phyloP scores from a whole-genome alignment of 169 alveolate species.

The Plasmodium vivax region DNA sequence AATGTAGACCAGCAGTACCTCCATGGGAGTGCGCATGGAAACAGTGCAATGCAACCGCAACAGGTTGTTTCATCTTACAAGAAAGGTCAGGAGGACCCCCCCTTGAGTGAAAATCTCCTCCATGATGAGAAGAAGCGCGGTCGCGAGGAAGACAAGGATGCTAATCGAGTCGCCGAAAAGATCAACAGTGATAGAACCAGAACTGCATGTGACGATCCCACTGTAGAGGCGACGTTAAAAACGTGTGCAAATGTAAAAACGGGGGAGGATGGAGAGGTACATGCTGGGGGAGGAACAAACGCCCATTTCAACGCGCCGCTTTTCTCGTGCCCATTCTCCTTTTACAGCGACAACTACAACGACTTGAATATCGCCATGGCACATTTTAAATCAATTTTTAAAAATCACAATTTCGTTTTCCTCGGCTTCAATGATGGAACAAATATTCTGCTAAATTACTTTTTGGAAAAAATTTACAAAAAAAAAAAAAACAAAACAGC shows the following conservation, averaged over 20 bases:
- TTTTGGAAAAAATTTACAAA: conserved; percentile 53
- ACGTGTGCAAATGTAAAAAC: not conserved
- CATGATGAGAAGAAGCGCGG: not conserved
- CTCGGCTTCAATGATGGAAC: conserved; percentile 67
- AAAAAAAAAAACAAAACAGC: conserved; percentile 29
- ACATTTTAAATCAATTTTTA: conserved; percentile 38
- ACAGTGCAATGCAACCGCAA: not conserved
- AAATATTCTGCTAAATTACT: conserved; percentile 35
- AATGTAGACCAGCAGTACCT: not conserved
- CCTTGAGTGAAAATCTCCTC: not conserved
- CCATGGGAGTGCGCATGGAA: not conserved
- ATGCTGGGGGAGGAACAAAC: not conserved
- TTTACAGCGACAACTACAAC: conserved; percentile 39
- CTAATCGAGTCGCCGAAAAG: not conserved
- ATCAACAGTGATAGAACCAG: not conserved
- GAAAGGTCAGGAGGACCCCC: not conserved
- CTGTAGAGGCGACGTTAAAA: not conserved
- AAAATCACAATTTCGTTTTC: conserved; percentile 53
- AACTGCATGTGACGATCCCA: not conserved
- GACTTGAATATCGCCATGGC: conserved; percentile 49
- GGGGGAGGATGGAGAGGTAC: not conserved
- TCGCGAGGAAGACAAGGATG: not conserved
- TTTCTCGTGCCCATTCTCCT: conserved; percentile 61
- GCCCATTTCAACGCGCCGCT: not conserved
- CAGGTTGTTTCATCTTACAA: not conserved